Conservation (phyloP, 305 asterid species). For the Withania somnifera region DNA sequence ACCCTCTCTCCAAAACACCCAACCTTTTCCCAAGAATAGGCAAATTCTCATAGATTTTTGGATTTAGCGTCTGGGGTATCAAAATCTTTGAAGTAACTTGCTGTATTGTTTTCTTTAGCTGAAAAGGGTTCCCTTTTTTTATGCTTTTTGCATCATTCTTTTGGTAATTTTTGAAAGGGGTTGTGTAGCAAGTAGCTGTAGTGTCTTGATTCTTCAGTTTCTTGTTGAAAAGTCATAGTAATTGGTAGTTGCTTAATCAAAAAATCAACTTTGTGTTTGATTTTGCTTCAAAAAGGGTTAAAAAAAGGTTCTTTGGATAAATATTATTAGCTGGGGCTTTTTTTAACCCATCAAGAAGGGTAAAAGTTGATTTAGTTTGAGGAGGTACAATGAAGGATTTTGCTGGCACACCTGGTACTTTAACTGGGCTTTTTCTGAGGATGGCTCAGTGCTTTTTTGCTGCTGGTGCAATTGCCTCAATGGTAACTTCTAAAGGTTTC, state of each 20-base stretch:
- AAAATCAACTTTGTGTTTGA: not conserved
- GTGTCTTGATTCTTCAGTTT: not conserved
- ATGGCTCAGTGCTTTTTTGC: constrained; percentile 33
- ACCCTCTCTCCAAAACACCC: not conserved
- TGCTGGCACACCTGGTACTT: constrained; percentile 44
- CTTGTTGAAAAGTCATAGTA: not conserved
- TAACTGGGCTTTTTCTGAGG: constrained; percentile 31
- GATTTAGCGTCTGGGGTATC: not conserved
- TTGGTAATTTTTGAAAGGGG: not conserved
- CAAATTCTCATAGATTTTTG: not conserved
- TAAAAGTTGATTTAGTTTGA: constrained; percentile 4
- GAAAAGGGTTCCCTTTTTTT: not conserved
- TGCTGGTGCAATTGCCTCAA: constrained; percentile 39
- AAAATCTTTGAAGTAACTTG: not conserved
- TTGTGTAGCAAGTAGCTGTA: not conserved
- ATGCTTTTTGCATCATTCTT: not conserved
- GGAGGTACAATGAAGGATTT: constrained; percentile 29
- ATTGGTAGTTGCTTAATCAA: not conserved
- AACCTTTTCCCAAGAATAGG: not conserved
- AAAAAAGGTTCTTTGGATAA: not conserved
- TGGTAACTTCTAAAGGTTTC: constrained; percentile 30
- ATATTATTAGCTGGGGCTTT: not conserved
- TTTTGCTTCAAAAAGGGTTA: not conserved
- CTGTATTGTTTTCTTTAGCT: not conserved
- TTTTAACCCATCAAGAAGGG: not conserved